A percentile compares a stretch with the other conserved stretches of the same genome.
These are phyloP conservation scores for Blastobotrys proliferans DNA, from an alignment of 1,139 yeast species.

Conservation along the genomic window DNA sequence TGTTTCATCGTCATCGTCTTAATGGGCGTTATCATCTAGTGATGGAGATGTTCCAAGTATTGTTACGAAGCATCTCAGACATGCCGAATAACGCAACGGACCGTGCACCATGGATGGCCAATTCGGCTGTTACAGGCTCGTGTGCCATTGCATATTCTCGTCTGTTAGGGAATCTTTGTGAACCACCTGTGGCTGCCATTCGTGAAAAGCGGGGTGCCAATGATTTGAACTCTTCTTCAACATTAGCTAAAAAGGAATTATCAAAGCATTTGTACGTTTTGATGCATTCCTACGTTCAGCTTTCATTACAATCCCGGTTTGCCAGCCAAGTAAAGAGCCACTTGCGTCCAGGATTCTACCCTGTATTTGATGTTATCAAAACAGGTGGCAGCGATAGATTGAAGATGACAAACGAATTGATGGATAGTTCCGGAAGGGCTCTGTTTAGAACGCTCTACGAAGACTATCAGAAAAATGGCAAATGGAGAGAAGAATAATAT, in stretches of 20 bases:
- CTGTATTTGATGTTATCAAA: conserved; percentile 64
- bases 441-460: conserved; percentile 64
- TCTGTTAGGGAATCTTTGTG: conserved; percentile 64
- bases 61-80: conserved; percentile 35
- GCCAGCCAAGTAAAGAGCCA: conserved; percentile 46
- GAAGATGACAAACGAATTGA: conserved; percentile 56
- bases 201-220: conserved; percentile 26
- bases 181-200: conserved; percentile 47
- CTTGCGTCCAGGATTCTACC: conserved; percentile 54
- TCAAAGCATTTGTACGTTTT: conserved; percentile 62
- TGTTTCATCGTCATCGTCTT: conserved; percentile 67
- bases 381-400: conserved; percentile 68
- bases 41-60: conserved; percentile 44
- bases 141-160: conserved; percentile 52
- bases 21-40: conserved; percentile 70
- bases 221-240: conserved; percentile 52
- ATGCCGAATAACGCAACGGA: conserved; percentile 10
- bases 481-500: conserved; percentile 62
- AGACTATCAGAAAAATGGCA: conserved; percentile 73
- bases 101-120: conserved; percentile 13
- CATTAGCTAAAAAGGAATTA: conserved; percentile 53
- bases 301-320: conserved; percentile 52
- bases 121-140: background rate
- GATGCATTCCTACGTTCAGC: conserved; percentile 46
- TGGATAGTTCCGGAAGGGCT: conserved; percentile 68